Base-by-base conservation (phyloP, 805 yeast species). In the Tetrapisispora nanseiensis region DNA sequence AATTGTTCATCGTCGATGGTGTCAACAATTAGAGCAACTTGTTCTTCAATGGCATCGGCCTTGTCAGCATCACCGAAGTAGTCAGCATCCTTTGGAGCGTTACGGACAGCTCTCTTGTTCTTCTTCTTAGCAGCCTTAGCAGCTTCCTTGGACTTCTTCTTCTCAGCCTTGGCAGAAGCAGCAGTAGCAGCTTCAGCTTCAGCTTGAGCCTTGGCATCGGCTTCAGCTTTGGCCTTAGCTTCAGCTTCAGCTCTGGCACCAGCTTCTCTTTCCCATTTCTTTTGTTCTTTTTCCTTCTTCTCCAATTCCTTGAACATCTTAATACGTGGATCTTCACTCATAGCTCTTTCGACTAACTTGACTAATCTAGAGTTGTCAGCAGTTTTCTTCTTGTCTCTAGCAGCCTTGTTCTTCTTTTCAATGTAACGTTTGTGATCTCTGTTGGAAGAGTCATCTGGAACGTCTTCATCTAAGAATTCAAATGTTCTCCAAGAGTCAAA, bases 341-440 rank as follows among this genome's bases (percentile, higher is more conserved):
- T 74, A 32, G 95, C 96, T 65, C 92, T 78, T 67, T 85, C 95
- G 41, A 92, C 90, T 45, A 86, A 68, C 57, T 83, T 86, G 51
- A 82, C 77, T 50, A 90, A 67, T 63, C 97, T 79, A 63, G 87
- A 83, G 72, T 82, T 90, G 69, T 92, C 98, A 62, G 92, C 97
- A 61, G 90, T 87, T 82, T 92, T 92, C 75, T 78, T 84, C 84
- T 90, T 92, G 75, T 86, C 84, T 74, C 98, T 85, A 45, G 94
- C 86, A 53, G 95, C 87, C 68, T 85, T 78, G 75, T 92, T 92
- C 76, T 92, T 92, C 75, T 90, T 86, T 72, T 92, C 98, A 55
- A 89, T 82, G 74, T 86, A 85, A 72, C 98, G 95, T 75, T 92
- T 92, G 78, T 92, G 95, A 67, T 92, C 98, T 76, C 98, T 87